A percentile compares a stretch with the other conserved stretches of the same genome.
These are phyloP conservation scores for Fagus crenata DNA, from an alignment of 306 rosid genomes.

Conservation along the genomic window DNA sequence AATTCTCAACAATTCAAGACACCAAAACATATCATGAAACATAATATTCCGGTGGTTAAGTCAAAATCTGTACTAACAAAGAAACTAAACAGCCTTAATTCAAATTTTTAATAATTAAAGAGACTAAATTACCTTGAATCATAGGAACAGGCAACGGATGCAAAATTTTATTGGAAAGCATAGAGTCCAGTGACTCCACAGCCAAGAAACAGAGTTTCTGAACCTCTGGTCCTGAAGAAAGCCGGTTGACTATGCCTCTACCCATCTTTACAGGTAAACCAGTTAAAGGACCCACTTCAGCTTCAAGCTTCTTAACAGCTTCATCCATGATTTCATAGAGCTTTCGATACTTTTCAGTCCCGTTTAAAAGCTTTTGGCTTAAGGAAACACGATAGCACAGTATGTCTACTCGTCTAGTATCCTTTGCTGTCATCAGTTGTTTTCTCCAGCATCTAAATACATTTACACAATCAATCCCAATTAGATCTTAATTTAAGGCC, in stretches of 20 bases:
- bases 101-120: background rate
- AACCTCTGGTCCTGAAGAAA: constrained; percentile 94
- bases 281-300: constrained; percentile 80
- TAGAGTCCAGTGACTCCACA: constrained; percentile 65
- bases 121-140: constrained; percentile 47
- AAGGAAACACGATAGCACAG: constrained; percentile 84
- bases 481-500: background rate
- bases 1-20: constrained; percentile 20
- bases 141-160: constrained; percentile 35
- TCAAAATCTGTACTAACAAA: background rate
- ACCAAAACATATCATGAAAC: background rate
- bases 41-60: background rate
- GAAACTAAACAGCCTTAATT: background rate
- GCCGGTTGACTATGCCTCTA: constrained; percentile 95
- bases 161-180: constrained; percentile 39
- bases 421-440: constrained; percentile 73
- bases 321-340: constrained; percentile 64
- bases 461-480: constrained; percentile 27
- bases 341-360: constrained; percentile 57
- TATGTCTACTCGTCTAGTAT: constrained; percentile 88
- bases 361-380: constrained; percentile 80
- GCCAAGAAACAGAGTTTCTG: constrained; percentile 84
- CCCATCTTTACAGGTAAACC: constrained; percentile 84
- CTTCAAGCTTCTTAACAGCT: constrained; percentile 81
- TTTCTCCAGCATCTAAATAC: constrained; percentile 77